These are phyloP conservation scores for Arabis hirsuta DNA, from an alignment of 345 rosid species.

Conservation along the genomic window DNA sequence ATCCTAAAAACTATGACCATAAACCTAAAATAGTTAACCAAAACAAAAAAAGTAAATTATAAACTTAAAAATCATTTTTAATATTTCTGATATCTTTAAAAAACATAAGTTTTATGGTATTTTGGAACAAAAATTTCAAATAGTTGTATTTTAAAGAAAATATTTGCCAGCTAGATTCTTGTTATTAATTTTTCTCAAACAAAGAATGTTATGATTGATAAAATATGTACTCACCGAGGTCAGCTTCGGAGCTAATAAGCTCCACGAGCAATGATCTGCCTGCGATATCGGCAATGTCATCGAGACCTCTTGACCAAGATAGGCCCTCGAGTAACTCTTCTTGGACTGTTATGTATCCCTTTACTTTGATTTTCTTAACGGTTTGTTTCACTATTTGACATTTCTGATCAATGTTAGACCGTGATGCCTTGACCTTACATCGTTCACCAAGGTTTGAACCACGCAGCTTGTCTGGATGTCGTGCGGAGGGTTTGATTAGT, in stretches of 20 bases:
- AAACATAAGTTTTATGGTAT: too few relatives aligned
- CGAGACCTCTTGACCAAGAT: conserved; percentile 32
- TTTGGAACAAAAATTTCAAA: too few relatives aligned
- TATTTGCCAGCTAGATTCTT: too few relatives aligned
- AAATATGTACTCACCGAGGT: conserved; percentile 19
- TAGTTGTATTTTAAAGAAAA: too few relatives aligned
- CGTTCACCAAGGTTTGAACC: conserved; percentile 24
- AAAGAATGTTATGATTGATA: neutral
- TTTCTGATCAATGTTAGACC: conserved; percentile 12
- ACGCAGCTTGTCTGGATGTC: conserved; percentile 25
- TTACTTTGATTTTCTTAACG: conserved; percentile 32
- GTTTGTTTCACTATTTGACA: conserved; percentile 5
- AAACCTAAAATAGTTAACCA: too few relatives aligned
- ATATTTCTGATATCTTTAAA: too few relatives aligned
- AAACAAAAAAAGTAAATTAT: too few relatives aligned
- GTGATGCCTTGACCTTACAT: conserved; percentile 39
- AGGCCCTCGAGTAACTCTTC: conserved; percentile 32
- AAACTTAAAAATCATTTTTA: too few relatives aligned
- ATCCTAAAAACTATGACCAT: too few relatives aligned
- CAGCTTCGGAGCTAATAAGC: conserved; percentile 33
- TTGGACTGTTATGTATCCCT: conserved; percentile 36
- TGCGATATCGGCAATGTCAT: conserved; percentile 27
- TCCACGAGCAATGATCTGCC: conserved; percentile 42
- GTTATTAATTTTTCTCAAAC: neutral
- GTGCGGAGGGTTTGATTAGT: neutral